Conservation (phyloP, 352 stramenopile species). For the Pythium insidiosum region DNA sequence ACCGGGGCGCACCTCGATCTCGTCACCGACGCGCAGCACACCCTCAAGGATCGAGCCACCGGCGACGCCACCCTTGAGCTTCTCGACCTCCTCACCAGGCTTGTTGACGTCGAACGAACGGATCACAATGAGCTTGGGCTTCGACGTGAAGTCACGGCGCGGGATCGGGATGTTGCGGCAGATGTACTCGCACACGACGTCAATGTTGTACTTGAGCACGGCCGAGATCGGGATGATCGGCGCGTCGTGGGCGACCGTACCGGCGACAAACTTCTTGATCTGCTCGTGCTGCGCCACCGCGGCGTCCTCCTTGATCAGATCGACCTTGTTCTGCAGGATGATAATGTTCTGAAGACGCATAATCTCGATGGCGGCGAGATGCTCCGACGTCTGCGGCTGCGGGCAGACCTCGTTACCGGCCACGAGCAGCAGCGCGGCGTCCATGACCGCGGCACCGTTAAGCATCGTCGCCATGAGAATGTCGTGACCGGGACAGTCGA, state of each 20-base stretch:
- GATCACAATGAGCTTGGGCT: slow-evolving; percentile 99
- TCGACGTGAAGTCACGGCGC: slow-evolving; percentile 96
- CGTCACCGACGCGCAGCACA: slow-evolving; percentile 95
- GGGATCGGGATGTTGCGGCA: slow-evolving; percentile 98
- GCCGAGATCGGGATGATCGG: slow-evolving; percentile 99
- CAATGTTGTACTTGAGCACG: slow-evolving; percentile 99
- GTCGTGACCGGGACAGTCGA: slow-evolving; percentile 99
- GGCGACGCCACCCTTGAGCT: slow-evolving; percentile 92
- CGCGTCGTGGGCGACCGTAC: slow-evolving; percentile 92
- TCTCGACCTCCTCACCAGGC: slow-evolving; percentile 97
- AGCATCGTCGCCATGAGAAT: slow-evolving; percentile 99
- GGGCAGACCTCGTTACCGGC: slow-evolving; percentile 98
- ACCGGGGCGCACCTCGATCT: slow-evolving; percentile 99
- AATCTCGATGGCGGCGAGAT: slow-evolving; percentile 99
- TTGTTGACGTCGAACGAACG: slow-evolving; percentile 99
- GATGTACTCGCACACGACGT: slow-evolving; percentile 99
- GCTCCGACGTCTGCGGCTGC: slow-evolving; percentile 99
- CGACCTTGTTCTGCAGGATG: slow-evolving; percentile 99
- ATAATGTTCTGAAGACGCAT: slow-evolving; percentile 99
- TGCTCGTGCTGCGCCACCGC: slow-evolving; percentile 98
- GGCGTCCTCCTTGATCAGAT: slow-evolving; percentile 99
- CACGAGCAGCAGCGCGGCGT: slow-evolving; percentile 97
- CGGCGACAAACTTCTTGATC: slow-evolving; percentile 88
- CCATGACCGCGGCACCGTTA: slow-evolving; percentile 99
- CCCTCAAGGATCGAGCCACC: slow-evolving; percentile 94